Evolutionary conservation across 768 basidiomycete species (phyloP), one percentile per base, ranked within the genome.

Genomic region (Cystofilobasidium macerans): DNA sequence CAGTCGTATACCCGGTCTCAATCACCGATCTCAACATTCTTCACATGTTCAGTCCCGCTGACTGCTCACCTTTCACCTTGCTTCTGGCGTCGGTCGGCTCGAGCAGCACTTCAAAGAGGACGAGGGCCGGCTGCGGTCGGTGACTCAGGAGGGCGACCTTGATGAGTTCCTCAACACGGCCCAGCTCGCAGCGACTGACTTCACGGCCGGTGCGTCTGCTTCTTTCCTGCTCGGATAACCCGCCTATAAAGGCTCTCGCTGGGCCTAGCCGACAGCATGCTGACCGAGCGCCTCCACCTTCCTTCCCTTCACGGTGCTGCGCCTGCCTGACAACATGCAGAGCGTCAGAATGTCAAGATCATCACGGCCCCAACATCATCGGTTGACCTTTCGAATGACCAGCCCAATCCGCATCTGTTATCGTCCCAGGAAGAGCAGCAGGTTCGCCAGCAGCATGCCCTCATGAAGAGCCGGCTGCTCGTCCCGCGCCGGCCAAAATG

Each of bases 121-220:
- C 61, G 84, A 85, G 6, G 74, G 74, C 60, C 74, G 73, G 38
- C 81, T 99, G 42, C 84, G 86, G 73, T 97, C 94, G 0, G 85
- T 99, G 26, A 99, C 95, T 0, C 93, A 98, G 77, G 94, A 99
- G 78, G 80, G 84, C 63, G 92, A 97, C 78, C 80, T 99, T 24
- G 92, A 97, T 70, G 94, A 93, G 76, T 99, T 99, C 75, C 77
- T 99, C 63, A 93, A 84, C 73, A 95, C 89, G 16, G 95, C 95
- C 13, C 88, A 91, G 71, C 79, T 99, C 62, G 95, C 95, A 18
- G 94, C 87, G 59, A 88, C 88, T 14, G 90, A 99, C 71, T 99
- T 99, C 73, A 89, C 90, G 22, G 94, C 94, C 40, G 94, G 93
- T 94, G 67, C 40, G 83, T 69, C 11, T 24, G 14, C 16, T 6